Base-by-base conservation (phyloP, 805 yeast species). In the Yarrowia hollandica region DNA sequence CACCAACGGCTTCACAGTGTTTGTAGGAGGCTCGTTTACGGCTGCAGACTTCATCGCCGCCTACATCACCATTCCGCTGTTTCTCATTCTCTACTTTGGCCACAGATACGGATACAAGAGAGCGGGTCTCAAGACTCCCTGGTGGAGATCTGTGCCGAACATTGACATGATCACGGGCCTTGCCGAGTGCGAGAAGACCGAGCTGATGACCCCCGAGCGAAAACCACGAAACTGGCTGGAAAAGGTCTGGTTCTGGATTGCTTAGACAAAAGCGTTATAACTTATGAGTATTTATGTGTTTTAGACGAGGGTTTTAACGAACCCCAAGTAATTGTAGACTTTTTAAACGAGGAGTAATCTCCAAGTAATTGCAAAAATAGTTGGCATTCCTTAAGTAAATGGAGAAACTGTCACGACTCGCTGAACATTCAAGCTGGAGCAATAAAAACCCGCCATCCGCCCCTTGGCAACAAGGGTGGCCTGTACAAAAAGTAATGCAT, bases 1-100 rank as follows among this genome's bases (percentile, higher is more conserved):
- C 41, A 85, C 90, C 15, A 86, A 86, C 64, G 91, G 91, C 60
- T 86, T 83, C 67, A 84, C 80, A 2, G 85, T 82, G 4, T 85
- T 86, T 70, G 78, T 86, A 62, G 76, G 76, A 16, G 68, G 67
- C 33, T 65, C 71, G 56, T 84, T 83, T 75, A 77, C 75, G 9
- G 78, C 70, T 0, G 70, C 80, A 6, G 84, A 83, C 68, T 86
- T 86, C 65, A 71, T 86, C 55, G 90, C 91, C 30, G 86, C 90
- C 8, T 86, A 86, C 71, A 76, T 86, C 62, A 85, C 90, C 0
- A 67, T 86, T 41, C 88, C 86, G 33, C 76, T 81, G 59, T 77
- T 82, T 62, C 61, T 80, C 2, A 71, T 73, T 2, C 72, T 86
- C 39, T 85, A 81, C 69, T 62, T 79, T 41, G 87, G 83, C 7